Conservation (phyloP, 345 rosid species). For the Psidium friedrichsthalianum region DNA sequence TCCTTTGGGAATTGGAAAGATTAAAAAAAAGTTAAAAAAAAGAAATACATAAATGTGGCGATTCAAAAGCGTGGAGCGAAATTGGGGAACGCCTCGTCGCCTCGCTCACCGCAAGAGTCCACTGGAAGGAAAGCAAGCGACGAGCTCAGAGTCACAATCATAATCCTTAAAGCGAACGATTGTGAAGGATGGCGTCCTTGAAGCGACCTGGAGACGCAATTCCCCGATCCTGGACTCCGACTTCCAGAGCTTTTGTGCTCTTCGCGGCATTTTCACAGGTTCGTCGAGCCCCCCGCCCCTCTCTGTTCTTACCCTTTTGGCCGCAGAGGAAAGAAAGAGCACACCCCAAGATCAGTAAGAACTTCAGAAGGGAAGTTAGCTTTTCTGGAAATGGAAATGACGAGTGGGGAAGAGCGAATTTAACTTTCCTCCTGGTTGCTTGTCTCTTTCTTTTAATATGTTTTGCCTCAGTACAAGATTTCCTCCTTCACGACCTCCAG, state of each 20-base stretch:
- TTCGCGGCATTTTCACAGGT: conserved; percentile 54
- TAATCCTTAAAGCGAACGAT: neutral
- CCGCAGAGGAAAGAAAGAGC: neutral
- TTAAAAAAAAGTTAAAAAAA: no score
- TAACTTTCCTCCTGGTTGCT: neutral
- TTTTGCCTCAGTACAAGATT: conserved; percentile 38
- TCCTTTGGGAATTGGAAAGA: neutral
- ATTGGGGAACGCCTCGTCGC: neutral
- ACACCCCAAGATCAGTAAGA: neutral
- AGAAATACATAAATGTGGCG: no score
- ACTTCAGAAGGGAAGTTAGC: neutral
- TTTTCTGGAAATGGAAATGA: neutral
- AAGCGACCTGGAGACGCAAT: conserved; percentile 34
- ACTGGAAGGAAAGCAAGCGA: neutral
- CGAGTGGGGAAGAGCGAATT: neutral
- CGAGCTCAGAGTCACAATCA: neutral
- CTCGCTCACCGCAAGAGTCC: neutral
- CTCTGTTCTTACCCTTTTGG: neutral
- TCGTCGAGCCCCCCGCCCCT: neutral
- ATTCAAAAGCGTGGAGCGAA: neutral
- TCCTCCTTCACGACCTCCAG: conserved; percentile 41
- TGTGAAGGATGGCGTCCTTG: conserved; percentile 39
- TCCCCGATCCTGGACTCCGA: conserved; percentile 33
- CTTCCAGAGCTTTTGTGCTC: conserved; percentile 54
- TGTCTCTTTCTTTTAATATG: no score